Conservation (phyloP, 768 basidiomycete genomes). For the Psilocybe cubensis region DNA sequence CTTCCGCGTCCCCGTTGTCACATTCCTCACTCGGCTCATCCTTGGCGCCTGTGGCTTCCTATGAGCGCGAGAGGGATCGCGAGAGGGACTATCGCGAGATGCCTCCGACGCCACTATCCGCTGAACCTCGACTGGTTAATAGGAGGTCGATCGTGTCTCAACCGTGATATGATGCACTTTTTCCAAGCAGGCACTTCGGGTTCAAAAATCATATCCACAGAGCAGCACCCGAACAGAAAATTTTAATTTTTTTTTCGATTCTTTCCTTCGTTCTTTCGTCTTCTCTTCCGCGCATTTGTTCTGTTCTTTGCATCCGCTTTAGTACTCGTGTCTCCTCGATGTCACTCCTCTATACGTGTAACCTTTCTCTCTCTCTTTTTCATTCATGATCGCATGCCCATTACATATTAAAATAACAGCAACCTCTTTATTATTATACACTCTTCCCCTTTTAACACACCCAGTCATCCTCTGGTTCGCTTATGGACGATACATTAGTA, state of each 20-base stretch:
- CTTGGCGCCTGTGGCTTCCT: constrained; percentile 31
- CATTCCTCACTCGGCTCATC: constrained; percentile 17
- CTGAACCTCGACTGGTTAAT: constrained; percentile 40
- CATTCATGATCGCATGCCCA: constrained; percentile 3
- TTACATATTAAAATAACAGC: constrained; percentile 1
- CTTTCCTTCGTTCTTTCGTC: too few species aligned
- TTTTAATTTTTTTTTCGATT: too few species aligned
- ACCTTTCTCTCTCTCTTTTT: constrained; percentile 7
- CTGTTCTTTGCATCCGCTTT: constrained; percentile 11
- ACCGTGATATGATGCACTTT: constrained; percentile 12
- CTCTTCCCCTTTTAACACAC: too few species aligned
- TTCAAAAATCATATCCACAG: background rate
- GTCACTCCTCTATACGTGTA: constrained; percentile 16
- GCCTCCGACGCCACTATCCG: constrained; percentile 48
- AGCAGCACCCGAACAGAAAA: constrained; percentile 5
- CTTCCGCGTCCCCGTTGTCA: constrained; percentile 12
- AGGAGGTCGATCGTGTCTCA: constrained; percentile 36
- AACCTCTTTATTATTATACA: constrained; percentile 9
- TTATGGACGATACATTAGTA: constrained; percentile 22
- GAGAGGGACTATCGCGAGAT: constrained; percentile 43
- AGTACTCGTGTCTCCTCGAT: background rate
- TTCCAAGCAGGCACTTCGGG: background rate
- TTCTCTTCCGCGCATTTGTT: constrained; percentile 12
- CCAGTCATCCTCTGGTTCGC: constrained; percentile 14
- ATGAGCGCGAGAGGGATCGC: constrained; percentile 59